phyloP scores from a whole-genome alignment of 306 rosid genomes.

The Vigna mungo region DNA sequence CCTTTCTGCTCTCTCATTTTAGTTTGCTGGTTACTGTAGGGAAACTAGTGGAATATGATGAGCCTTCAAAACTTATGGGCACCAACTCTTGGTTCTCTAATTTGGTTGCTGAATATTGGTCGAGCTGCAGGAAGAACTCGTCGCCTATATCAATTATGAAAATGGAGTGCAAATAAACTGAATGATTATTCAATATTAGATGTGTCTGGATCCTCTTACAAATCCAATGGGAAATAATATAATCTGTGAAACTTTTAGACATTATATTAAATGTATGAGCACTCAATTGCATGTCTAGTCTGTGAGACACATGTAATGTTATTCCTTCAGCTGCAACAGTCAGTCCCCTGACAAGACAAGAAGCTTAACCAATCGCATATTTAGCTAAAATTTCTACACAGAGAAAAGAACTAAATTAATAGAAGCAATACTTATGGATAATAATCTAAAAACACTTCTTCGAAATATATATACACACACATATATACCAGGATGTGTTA shows the following conservation, averaged over 20 bases:
- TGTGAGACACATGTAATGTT: neutral
- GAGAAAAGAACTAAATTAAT: no score
- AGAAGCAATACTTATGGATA: no score
- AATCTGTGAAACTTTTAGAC: neutral
- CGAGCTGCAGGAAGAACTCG: conserved; percentile 4
- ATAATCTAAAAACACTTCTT: no score
- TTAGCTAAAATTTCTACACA: neutral
- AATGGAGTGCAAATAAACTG: neutral
- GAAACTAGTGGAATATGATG: conserved; percentile 12
- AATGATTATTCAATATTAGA: neutral
- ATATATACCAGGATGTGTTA: no score
- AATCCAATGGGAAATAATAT: neutral
- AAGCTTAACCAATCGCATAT: neutral
- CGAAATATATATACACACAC: no score
- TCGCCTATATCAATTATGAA: neutral
- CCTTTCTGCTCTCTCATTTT: neutral
- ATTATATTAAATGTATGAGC: neutral
- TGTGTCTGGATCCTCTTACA: neutral
- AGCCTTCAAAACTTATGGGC: conserved; percentile 10
- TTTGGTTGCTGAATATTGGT: conserved; percentile 16
- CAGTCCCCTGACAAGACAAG: neutral
- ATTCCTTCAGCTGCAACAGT: neutral
- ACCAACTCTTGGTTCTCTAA: neutral
- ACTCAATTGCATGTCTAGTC: neutral
- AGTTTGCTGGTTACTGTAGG: conserved; percentile 5